Evolutionary conservation across 352 stramenopile species (phyloP), one percentile per base, ranked within the genome.

Genomic region (Globisporangium polare): DNA sequence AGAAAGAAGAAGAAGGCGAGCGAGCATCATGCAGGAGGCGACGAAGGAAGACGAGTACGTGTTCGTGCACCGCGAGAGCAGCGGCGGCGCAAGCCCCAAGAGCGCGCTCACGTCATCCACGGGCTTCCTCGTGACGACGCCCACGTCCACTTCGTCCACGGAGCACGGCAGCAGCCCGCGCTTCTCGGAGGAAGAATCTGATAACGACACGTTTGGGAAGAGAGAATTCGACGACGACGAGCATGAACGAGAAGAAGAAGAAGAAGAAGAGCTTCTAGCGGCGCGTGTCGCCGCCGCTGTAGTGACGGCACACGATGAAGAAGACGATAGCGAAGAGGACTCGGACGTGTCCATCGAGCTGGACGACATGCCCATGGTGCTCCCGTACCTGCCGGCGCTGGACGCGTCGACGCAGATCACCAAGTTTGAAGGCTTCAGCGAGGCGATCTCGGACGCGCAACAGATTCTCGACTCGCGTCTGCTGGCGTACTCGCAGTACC

Each of bases 351-450:
- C 73, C 43, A 69, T 86, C 9, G 80, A 90, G 54, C 62, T 83
- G 10, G 75, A 87, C 17, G 60, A 71, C 43, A 71, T 83, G 42
- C 73, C 73, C 12, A 72, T 82, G 37, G 62, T 66, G 24, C 74
- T 90, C 55, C 85, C 85, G 5, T 90, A 88, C 64, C 68, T 92
- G 17, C 85, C 85, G 7, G 80, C 79, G 58, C 71, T 95, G 22
- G 83, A 92, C 53, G 82, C 83, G 43, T 95, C 86, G n/a, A 93
- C 82, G 15, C 71, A 95, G 74, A 93, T 95, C 68, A 93, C 79
- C 50, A 87, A 89, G 62, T 72, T 84, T 49, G 86, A 93, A 26
- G 86, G 85, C 52, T 95, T 90, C 56, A 83, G 73, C 43, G 86
- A 92, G 35, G 85, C 84, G 18, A 85, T 93, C 29, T 77, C 82